Evolutionary conservation across 768 basidiomycete species (phyloP).

Genomic region (Tubosaeta brunneosetosa): DNA sequence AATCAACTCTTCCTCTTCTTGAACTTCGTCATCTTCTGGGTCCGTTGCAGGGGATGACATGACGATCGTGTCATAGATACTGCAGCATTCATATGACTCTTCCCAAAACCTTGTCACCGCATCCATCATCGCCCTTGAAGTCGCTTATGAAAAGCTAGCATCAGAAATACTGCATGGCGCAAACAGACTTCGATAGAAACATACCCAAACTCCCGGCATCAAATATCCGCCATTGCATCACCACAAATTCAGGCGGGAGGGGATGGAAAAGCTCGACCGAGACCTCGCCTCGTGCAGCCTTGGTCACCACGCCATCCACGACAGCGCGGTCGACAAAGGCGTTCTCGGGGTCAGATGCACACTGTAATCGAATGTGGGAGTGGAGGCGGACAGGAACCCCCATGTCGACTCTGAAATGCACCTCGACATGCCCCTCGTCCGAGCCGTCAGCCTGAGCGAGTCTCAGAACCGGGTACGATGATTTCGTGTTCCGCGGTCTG

Average conservation of each 20-base stretch:
- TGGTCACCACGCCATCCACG: slow-evolving; percentile 57
- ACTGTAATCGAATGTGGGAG: slow-evolving; percentile 60
- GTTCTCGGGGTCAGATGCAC: slow-evolving; percentile 52
- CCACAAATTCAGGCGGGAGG: slow-evolving; percentile 54
- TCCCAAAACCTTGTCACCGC: slow-evolving; percentile 46
- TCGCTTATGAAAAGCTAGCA: slow-evolving; percentile 36
- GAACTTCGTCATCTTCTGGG: slow-evolving; percentile 5
- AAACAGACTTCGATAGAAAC: slow-evolving; percentile 9
- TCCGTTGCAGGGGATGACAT: slow-evolving; percentile 17
- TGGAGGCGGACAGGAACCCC: slow-evolving; percentile 49
- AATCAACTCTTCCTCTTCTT: slow-evolving; percentile 9
- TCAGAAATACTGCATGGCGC: slow-evolving; percentile 2
- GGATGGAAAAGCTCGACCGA: slow-evolving; percentile 51
- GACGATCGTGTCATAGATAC: slow-evolving; percentile 47
- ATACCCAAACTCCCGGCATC: slow-evolving; percentile 56
- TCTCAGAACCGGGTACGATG: slow-evolving; percentile 32
- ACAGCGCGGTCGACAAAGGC: slow-evolving; percentile 42
- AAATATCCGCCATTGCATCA: slow-evolving; percentile 63
- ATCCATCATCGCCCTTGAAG: slow-evolving; percentile 62
- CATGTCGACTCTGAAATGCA: slow-evolving; percentile 53
- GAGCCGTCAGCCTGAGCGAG: slow-evolving; percentile 19
- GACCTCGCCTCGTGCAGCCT: slow-evolving; percentile 49
- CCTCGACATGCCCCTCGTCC: slow-evolving; percentile 39
- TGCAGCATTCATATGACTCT: slow-evolving; percentile 43
- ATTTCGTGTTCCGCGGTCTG: slow-evolving; percentile 39